A percentile compares a stretch with the other conserved stretches of the same genome.
These are phyloP conservation scores for Colletotrichum siamense DNA, from an alignment of 2,329 filamentous ascomycete genomes.

Conservation along the genomic window DNA sequence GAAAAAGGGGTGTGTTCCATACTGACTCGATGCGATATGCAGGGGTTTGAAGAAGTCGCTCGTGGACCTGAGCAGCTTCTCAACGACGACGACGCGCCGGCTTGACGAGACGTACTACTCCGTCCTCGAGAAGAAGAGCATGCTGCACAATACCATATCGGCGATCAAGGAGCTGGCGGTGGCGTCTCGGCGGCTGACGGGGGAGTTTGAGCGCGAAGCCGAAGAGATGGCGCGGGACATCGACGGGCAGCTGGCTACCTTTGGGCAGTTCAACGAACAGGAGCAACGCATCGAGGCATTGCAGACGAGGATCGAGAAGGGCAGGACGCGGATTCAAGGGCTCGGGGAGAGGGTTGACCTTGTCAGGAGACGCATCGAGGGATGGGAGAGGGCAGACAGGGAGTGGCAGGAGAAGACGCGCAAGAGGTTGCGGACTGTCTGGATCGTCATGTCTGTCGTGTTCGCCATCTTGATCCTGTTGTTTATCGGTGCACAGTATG, in stretches of 20 bases:
- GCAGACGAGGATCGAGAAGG: slow-evolving; percentile 64
- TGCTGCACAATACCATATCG: slow-evolving; percentile 68
- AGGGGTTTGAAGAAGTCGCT: slow-evolving; percentile 61
- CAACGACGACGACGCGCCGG: slow-evolving; percentile 65
- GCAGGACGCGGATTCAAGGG: slow-evolving; percentile 62
- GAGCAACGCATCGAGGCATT: slow-evolving; percentile 67
- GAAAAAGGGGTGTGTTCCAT: neutral
- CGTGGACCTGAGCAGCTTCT: slow-evolving; percentile 61
- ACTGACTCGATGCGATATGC: neutral
- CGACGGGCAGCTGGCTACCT: slow-evolving; percentile 61
- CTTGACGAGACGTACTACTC: slow-evolving; percentile 79
- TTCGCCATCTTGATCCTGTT: slow-evolving; percentile 54
- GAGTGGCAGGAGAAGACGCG: slow-evolving; percentile 74
- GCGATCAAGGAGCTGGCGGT: slow-evolving; percentile 71
- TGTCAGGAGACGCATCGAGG: slow-evolving; percentile 68
- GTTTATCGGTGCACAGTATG: slow-evolving; percentile 41
- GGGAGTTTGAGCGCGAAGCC: slow-evolving; percentile 65
- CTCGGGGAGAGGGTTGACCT: slow-evolving; percentile 69
- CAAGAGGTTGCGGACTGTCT: slow-evolving; percentile 65
- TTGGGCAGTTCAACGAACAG: slow-evolving; percentile 70
- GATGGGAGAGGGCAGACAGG: slow-evolving; percentile 70
- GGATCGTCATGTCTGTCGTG: slow-evolving; percentile 61
- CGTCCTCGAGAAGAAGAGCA: slow-evolving; percentile 71
- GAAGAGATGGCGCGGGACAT: slow-evolving; percentile 65
- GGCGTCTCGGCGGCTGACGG: slow-evolving; percentile 62